Base-by-base conservation (phyloP, 768 basidiomycete species). In the Dioszegia aurantiaca region DNA sequence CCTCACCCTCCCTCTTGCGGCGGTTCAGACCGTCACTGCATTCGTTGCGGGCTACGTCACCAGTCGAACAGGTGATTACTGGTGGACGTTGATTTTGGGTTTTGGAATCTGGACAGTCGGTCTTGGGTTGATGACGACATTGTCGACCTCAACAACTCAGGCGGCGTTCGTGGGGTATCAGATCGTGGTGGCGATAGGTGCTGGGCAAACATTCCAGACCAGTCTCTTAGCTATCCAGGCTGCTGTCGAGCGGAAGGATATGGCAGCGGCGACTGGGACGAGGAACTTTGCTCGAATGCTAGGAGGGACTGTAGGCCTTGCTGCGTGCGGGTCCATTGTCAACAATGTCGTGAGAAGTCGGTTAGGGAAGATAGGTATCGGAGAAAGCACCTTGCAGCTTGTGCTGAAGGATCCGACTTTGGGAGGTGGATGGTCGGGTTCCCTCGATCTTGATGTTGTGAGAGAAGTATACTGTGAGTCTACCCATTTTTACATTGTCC, bases 91-190 rank as follows among this genome's bases (percentile, higher is more conserved):
- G 41, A 80, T 83, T 62, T 62, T 80, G 19, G 87, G 88, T 1
- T 89, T 87, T 71, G 77, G 79, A 0, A 75, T 86, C 19, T 88
- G 86, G 86, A 81, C 86, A 0, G 77, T 88, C 37, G 87, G 84
- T 0, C 83, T 84, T 55, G 88, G 87, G 1, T 80, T 84, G 30
- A 70, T 88, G 17, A 86, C 86, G 1, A 86, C 84, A 0, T 79
- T 88, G 39, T 81, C 77, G 1, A 78, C 78, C 1, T 71, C 77
- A 4, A 83, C 86, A 0, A 62, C 78, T 0, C 79, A 82, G 49
- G 82, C 78, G 0, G 76, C 82, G 2, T 72, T 87, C 19, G 82
- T 86, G 0, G 75, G 86, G 0, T 86, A 78, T 61, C 85, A 86
- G 81, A 58, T 86, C 11, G 70, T 88, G 1, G 79, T 81, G 3